These are phyloP conservation scores for Debaryomyces nepalensis DNA, from an alignment of 1,139 yeast genomes.

Conservation along the genomic window DNA sequence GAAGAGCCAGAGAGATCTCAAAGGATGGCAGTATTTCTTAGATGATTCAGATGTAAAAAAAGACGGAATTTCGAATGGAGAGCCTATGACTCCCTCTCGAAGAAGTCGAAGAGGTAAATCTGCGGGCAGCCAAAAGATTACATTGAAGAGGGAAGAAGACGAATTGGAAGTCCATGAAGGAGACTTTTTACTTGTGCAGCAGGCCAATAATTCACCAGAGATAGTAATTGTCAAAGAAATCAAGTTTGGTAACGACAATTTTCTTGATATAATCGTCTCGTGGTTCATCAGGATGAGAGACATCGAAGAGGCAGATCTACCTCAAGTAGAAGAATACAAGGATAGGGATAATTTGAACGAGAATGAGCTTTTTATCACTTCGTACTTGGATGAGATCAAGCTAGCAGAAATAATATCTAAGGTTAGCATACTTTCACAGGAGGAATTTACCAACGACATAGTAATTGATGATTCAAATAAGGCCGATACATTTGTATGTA, in stretches of 20 bases:
- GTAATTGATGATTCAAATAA: conserved; percentile 36
- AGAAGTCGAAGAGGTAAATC: conserved; percentile 24
- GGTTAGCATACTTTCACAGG: conserved; percentile 38
- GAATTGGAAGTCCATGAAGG: conserved; percentile 45
- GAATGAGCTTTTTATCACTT: conserved; percentile 49
- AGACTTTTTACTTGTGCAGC: conserved; percentile 38
- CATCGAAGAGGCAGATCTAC: conserved; percentile 24
- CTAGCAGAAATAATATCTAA: conserved; percentile 34
- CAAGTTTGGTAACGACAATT: conserved; percentile 41
- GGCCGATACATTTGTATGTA: conserved; percentile 37
- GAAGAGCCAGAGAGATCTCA: conserved; percentile 26
- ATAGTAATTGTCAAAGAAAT: conserved; percentile 49
- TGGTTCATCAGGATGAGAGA: conserved; percentile 39
- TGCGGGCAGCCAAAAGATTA: conserved; percentile 22
- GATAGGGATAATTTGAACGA: conserved; percentile 15
- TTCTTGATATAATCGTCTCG: conserved; percentile 41
- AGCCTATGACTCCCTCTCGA: conserved; percentile 19
- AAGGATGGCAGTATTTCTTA: conserved; percentile 39
- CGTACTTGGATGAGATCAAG: conserved; percentile 39
- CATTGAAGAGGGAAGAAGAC: conserved; percentile 37
- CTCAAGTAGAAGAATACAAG: conserved; percentile 18
- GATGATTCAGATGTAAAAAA: conserved; percentile 11
- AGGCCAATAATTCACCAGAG: conserved; percentile 24
- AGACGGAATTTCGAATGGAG: conserved; percentile 19
- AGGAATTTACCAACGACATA: conserved; percentile 27